A percentile compares a stretch with the other conserved stretches of the same genome.
phyloP scores from a whole-genome alignment of 805 yeast genomes.

The Lachancea sp. region DNA sequence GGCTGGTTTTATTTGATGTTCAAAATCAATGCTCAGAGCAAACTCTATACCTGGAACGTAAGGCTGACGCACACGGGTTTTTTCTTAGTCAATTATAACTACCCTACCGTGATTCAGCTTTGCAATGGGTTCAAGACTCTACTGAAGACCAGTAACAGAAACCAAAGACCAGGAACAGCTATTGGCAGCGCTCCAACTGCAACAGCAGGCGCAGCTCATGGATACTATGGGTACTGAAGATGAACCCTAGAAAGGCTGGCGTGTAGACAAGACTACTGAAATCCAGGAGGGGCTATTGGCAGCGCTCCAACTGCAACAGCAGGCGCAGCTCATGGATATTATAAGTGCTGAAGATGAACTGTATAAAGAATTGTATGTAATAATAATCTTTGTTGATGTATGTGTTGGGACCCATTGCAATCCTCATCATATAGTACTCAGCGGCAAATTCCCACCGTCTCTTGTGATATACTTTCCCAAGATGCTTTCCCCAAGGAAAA shows the following conservation, averaged over 20 bases:
- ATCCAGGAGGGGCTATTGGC: conserved; percentile 3
- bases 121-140: conserved; percentile 91
- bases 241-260: background rate
- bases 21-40: conserved; percentile 66
- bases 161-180: conserved; percentile 8
- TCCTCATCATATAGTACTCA: too few relatives aligned
- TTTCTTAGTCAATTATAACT: conserved; percentile 67
- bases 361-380: too few relatives aligned
- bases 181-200: conserved; percentile 6
- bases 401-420: too few relatives aligned
- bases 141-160: conserved; percentile 32
- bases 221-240: conserved; percentile 12
- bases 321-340: conserved; percentile 11
- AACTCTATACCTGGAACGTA: conserved; percentile 81
- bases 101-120: conserved; percentile 81
- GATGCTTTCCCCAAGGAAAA: too few relatives aligned
- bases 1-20: conserved; percentile 90
- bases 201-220: conserved; percentile 9
- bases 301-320: conserved; percentile 8
- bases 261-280: too few relatives aligned
- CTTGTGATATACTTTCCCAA: too few relatives aligned
- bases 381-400: too few relatives aligned
- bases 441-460: too few relatives aligned
- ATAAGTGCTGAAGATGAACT: conserved; percentile 9
- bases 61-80: conserved; percentile 85